Base-by-base conservation (phyloP, 2,329 filamentous ascomycete species). In the Dothistroma pini region DNA sequence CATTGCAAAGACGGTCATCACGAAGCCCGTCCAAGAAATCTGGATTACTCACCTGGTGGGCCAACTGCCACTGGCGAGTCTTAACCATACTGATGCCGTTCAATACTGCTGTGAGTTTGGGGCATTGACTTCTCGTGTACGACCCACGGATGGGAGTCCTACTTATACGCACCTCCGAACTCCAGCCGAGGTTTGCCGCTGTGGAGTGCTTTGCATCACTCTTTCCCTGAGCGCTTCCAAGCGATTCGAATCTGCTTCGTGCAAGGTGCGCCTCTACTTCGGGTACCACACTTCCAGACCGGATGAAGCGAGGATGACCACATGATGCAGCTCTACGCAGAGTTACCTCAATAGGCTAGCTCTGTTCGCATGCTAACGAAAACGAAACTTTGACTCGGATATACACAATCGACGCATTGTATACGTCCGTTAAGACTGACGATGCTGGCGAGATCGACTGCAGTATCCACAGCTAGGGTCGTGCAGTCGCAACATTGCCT, bases 1-100 rank as follows among this genome's bases (percentile, higher is more conserved):
- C 3, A 19, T 19, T 9, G 16, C 41, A 4, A 44, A n/a, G 41
- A 19, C 8, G 41, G 5, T 2, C n/a, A 8, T 14, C 16, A 6
- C 2, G n/a, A n/a, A 5, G 35, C 35, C 9, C 11, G 16, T 12
- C 35, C 9, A 9, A n/a, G 16, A 19, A 5, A 44, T 19, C 10
- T 44, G 41, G 14, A n/a, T 44, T 9, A 44, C 41, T 19, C 41
- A 44, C 41, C 41, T 44, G 75, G 64, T 77, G 75, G 49, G 72
- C 66, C 50, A 81, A 71, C 61, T 79, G 69, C 78, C 77, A 80
- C 75, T 79, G 75, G 31, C 72, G 72, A 38, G 76, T 76, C 57
- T 63, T 62, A 22, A 63, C 93, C 92, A 74, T 93, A 89, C 89
- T 60, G 52, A 47, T 29, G 21, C 6, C 22, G 54, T 51, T 31